A percentile compares a stretch with the other conserved stretches of the same genome.
Conservation (phyloP, 176 grass and related monocot genomes). For the Cocos nucifera region DNA sequence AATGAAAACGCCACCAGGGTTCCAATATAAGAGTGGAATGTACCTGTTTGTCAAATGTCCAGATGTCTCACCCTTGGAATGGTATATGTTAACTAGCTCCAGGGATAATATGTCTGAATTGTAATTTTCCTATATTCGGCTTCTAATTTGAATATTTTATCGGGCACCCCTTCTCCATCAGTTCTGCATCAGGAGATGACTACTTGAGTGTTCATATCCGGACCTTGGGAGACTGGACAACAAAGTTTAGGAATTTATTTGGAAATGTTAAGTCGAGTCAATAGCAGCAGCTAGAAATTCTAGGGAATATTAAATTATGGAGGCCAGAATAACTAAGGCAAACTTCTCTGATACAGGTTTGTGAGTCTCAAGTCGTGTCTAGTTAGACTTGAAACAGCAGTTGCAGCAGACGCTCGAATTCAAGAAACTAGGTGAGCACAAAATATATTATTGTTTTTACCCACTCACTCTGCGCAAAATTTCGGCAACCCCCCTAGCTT, state of each 20-base stretch:
- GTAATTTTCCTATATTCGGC: conserved; percentile 4
- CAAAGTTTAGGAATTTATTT: conserved; percentile 71
- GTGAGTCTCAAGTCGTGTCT: conserved; percentile 68
- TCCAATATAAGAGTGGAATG: conserved; percentile 95
- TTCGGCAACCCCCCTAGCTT: no score
- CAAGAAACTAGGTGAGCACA: conserved; percentile 65
- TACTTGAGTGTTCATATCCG: conserved; percentile 95
- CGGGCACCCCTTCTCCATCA: conserved; percentile 99
- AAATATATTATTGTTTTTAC: no score
- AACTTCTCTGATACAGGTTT: conserved; percentile 34
- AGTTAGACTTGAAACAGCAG: conserved; percentile 88
- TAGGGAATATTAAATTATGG: no score
- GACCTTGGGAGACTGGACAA: conserved; percentile 87
- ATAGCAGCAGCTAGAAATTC: no score
- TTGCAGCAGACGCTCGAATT: conserved; percentile 54
- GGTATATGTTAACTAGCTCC: conserved; percentile 5
- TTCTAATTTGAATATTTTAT: conserved; percentile 20
- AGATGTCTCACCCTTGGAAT: conserved; percentile 29
- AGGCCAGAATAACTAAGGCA: no score
- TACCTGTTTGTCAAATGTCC: conserved; percentile 28
- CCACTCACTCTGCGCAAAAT: no score
- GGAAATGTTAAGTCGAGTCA: conserved; percentile 63
- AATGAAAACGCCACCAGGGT: background rate
- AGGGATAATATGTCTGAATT: no score
- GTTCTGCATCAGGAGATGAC: conserved; percentile 72